Evolutionary conservation across 116 monocot species (phyloP).

Genomic region (Trichopus zeylanicus): DNA sequence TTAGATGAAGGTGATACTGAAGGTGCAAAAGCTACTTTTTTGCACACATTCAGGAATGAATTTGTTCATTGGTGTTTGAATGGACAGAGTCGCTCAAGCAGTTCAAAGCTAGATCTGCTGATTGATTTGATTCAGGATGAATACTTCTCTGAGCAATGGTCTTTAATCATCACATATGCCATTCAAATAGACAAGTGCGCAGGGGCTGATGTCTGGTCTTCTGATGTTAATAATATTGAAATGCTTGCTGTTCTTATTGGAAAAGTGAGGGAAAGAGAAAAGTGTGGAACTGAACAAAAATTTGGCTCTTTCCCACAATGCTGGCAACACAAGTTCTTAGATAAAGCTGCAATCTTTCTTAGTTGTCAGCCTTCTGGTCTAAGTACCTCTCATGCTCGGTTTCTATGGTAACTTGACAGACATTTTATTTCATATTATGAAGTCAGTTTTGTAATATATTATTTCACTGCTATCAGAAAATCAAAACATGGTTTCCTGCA

Average conservation of each 20-base stretch:
- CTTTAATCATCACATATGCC: conserved; percentile 43
- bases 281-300: conserved; percentile 8
- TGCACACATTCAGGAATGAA: conserved; percentile 53
- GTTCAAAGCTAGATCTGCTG: conserved; percentile 71
- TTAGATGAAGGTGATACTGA: conserved; percentile 17
- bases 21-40: conserved; percentile 20
- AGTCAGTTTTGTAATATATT: not conserved
- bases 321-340: conserved; percentile 62
- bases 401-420: conserved; percentile 44
- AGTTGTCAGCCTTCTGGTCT: conserved; percentile 18
- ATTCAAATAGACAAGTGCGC: conserved; percentile 13
- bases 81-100: conserved; percentile 29
- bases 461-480: no score
- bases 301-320: conserved; percentile 25
- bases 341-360: conserved; percentile 46
- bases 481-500: no score
- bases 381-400: conserved; percentile 20
- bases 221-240: conserved; percentile 23
- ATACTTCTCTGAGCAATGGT: conserved; percentile 69
- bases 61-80: conserved; percentile 81
- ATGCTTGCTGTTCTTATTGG: conserved; percentile 52
- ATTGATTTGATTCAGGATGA: conserved; percentile 60
- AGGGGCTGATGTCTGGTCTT: conserved; percentile 14
- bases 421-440: not conserved
- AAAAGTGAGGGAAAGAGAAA: conserved; percentile 56